phyloP scores from a whole-genome alignment of 176 grass and related monocot genomes.

The Tillandsia leiboldiana region DNA sequence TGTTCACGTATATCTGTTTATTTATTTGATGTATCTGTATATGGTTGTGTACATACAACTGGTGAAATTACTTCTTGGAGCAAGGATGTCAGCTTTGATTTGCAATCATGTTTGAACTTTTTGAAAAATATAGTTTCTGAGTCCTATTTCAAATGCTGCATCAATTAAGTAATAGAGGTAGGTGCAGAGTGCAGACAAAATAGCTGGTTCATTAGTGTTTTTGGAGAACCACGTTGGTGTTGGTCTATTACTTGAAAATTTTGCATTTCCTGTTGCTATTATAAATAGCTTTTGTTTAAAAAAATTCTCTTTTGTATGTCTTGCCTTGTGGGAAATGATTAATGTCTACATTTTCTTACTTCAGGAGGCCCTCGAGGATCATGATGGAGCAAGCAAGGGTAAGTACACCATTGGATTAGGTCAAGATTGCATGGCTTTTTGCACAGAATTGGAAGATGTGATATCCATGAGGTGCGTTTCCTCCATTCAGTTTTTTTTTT shows the following conservation, averaged over 20 bases:
- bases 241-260: background rate
- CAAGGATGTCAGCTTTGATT: too few relatives aligned
- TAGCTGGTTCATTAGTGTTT: too few relatives aligned
- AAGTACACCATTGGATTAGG: conserved; percentile 96
- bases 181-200: too few relatives aligned
- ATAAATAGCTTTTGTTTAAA: background rate
- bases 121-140: too few relatives aligned
- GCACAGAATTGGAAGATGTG: conserved; percentile 85
- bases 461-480: conserved; percentile 80
- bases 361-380: conserved; percentile 78
- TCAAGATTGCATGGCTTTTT: conserved; percentile 95
- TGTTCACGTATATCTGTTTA: too few relatives aligned
- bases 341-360: conserved; percentile 2
- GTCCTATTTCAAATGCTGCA: too few relatives aligned
- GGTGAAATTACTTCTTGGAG: too few relatives aligned
- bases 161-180: too few relatives aligned
- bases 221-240: background rate
- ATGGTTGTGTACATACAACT: too few relatives aligned
- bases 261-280: conserved; percentile 6
- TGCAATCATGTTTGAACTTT: too few relatives aligned
- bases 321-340: background rate
- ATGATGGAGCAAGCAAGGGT: conserved; percentile 84
- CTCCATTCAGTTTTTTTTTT: background rate
- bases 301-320: background rate
- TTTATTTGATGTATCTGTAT: too few relatives aligned